Conservation (phyloP, 192 early-diverging fungal genomes). For the Thoreauomyces humboldtii region DNA sequence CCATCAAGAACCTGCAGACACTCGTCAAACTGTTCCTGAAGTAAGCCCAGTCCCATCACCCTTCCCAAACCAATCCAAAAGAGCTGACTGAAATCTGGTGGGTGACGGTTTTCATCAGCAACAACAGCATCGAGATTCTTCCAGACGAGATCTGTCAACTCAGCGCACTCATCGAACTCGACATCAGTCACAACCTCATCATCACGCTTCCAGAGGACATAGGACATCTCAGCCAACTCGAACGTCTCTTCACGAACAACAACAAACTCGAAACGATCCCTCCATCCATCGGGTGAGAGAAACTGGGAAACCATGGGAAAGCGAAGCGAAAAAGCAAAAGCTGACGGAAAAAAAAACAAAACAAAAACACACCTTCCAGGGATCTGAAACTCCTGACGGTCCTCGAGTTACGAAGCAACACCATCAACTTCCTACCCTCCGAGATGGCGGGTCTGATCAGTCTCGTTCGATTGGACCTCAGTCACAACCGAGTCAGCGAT, state of each 20-base stretch:
- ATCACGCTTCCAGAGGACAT: conserved; percentile 44
- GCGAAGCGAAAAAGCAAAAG: too few species aligned
- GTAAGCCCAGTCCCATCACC: conserved; percentile 8
- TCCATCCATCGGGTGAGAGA: conserved; percentile 39
- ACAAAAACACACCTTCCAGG: too few species aligned
- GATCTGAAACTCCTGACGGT: conserved; percentile 30
- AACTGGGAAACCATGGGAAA: background rate
- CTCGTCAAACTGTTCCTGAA: conserved; percentile 38
- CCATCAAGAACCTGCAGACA: conserved; percentile 26
- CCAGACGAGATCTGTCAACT: conserved; percentile 50
- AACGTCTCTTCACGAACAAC: conserved; percentile 39
- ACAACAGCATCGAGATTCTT: conserved; percentile 43
- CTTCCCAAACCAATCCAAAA: background rate
- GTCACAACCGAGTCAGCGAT: conserved; percentile 37
- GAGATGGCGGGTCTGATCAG: conserved; percentile 29
- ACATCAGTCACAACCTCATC: conserved; percentile 41
- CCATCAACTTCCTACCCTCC: conserved; percentile 30
- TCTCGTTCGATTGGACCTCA: conserved; percentile 35
- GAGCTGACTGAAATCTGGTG: conserved; percentile 18
- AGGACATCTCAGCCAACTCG: conserved; percentile 35
- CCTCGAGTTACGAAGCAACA: conserved; percentile 42
- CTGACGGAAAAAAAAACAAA: too few species aligned
- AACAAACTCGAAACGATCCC: conserved; percentile 48
- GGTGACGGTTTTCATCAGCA: conserved; percentile 25
- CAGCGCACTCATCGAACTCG: conserved; percentile 35